Evolutionary conservation across 2,329 filamentous ascomycete genomes (phyloP).

Genomic region (Raffaelea ambrosiae): DNA sequence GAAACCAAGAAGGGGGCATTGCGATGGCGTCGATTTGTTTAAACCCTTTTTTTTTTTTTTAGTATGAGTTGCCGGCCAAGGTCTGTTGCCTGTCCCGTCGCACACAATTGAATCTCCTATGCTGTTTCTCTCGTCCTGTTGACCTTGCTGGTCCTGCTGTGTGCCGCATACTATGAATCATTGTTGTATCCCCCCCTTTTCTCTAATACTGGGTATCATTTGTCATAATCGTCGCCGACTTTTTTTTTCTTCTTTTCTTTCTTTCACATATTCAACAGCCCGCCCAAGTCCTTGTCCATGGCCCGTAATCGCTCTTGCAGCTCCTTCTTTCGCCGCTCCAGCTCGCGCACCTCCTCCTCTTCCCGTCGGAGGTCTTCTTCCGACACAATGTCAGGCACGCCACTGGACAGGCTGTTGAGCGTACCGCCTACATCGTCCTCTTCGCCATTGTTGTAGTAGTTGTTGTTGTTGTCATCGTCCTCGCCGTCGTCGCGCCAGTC

Average conservation of each 20-base stretch:
- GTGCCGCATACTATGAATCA: no score
- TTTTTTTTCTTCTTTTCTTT: neutral
- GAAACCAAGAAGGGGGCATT: no score
- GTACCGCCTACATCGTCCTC: slow-evolving; percentile 24
- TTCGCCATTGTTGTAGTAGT: slow-evolving; percentile 35
- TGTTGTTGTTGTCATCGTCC: slow-evolving; percentile 44
- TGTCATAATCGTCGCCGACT: neutral
- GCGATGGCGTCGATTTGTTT: no score
- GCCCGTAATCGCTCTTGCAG: slow-evolving; percentile 41
- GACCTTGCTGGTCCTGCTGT: no score
- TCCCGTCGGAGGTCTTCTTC: slow-evolving; percentile 61
- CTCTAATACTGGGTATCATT: no score
- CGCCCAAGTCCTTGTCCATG: slow-evolving; percentile 49
- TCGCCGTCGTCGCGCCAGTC: slow-evolving; percentile 45
- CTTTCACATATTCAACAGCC: slow-evolving; percentile 41
- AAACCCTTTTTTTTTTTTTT: slow-evolving; percentile 1
- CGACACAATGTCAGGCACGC: slow-evolving; percentile 35
- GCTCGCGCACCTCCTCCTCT: slow-evolving; percentile 54
- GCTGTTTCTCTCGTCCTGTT: no score
- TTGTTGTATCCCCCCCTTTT: no score
- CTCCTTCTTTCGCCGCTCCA: slow-evolving; percentile 49
- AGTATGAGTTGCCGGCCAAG: no score
- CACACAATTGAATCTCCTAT: no score
- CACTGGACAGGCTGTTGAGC: slow-evolving; percentile 23
- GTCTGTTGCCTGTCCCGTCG: no score